Evolutionary conservation across 495 filamentous ascomycete species (phyloP), one percentile per base, ranked within the genome.

Genomic region (Aspergillus kassunensis): DNA sequence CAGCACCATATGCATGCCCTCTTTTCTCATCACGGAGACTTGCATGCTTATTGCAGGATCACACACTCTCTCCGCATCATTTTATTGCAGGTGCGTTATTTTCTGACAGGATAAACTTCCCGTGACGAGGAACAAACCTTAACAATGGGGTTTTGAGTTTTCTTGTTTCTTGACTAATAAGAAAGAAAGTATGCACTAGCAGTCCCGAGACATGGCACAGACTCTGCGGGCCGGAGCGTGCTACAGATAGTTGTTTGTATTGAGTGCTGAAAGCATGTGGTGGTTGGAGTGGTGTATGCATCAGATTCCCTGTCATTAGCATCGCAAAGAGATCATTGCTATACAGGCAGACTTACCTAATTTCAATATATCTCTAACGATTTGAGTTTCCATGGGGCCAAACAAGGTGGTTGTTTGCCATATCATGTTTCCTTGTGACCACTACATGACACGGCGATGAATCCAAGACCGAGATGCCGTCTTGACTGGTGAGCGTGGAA

Each of bases 1-100:
- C 34, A 36, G 24, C 20, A 44, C 23, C 15, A 46, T 51, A 56
- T 51, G 53, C 53, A 56, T 23, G 25, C 18, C 21, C 27, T 29
- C 19, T 18, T 27, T 43, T 46, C 20, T 34, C 45, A 35, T 49
- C 53, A 51, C 53, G 51, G 13, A 21, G 24, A 21, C 35, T 31
- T 30, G 25, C 27, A 34, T 34, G 10, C 8, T 39, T 15, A 39
- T 24, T 36, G 8, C 27, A 16, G 16, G 27, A 51, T 25, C 20
- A 33, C 10, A 18, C n/a, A n/a, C n/a, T 30, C 49, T 16, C 16
- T 12, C 20, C 35, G 27, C 19, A 12, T 12, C 29, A 45, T 45
- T 31, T 25, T 25, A 39, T 21, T 23, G 11, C 39, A 42, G 16
- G 13, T 33, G 13, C 7, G 13, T 27, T 27, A 25, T 40, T 19